These are phyloP conservation scores for Moricandia moricandioides DNA, from an alignment of 345 rosid genomes.

Conservation along the genomic window DNA sequence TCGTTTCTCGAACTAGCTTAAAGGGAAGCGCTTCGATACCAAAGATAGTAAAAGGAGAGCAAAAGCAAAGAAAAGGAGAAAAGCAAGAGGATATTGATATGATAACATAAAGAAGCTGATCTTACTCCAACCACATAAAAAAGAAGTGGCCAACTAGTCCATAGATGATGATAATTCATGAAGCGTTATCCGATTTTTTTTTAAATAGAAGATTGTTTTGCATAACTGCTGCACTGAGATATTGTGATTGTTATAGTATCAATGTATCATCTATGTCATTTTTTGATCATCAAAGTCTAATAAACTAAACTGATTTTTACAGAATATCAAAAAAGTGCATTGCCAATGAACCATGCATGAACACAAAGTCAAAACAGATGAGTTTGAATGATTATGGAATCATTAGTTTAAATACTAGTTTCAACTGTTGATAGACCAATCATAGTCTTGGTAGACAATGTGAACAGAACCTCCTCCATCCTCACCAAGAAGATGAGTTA, in stretches of 20 bases:
- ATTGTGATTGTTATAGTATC: not conserved
- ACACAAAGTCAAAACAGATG: not conserved
- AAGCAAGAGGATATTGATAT: conserved; percentile 8
- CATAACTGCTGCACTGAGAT: not conserved
- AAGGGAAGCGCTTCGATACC: not conserved
- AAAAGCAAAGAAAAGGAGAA: not conserved
- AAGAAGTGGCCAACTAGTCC: not conserved
- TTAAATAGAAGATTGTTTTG: not conserved
- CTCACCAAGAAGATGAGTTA: conserved; percentile 67
- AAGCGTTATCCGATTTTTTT: not conserved
- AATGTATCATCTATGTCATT: not conserved
- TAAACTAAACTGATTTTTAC: not conserved
- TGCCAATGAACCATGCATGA: not conserved
- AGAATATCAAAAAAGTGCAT: not conserved
- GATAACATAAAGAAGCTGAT: not conserved
- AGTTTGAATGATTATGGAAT: not conserved
- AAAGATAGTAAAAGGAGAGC: not conserved
- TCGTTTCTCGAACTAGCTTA: conserved; percentile 1
- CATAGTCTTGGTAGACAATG: conserved; percentile 65
- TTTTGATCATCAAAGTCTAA: not conserved
- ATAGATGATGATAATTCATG: not conserved
- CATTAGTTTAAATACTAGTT: not conserved
- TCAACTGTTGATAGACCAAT: conserved; percentile 70
- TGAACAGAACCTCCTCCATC: conserved; percentile 54
- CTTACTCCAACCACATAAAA: not conserved